These are phyloP conservation scores for Bipolaris bicolor DNA, from an alignment of 2,329 filamentous ascomycete species.

Conservation along the genomic window DNA sequence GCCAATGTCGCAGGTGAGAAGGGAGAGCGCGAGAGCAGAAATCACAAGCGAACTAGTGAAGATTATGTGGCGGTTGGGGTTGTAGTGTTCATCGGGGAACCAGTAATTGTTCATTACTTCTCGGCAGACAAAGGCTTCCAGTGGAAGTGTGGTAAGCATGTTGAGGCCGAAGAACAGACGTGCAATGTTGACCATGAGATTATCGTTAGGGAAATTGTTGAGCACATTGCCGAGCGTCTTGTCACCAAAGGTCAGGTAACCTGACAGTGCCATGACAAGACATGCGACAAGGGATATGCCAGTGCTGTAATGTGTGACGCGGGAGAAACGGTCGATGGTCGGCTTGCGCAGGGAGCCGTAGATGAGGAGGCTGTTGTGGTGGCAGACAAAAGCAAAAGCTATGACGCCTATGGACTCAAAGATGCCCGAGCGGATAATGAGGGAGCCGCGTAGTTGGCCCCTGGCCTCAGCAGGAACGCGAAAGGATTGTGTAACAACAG, in stretches of 20 bases:
- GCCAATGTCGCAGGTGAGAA: slow-evolving; percentile 91
- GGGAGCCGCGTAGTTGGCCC: slow-evolving; percentile 71
- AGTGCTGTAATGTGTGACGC: slow-evolving; percentile 93
- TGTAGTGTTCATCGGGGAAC: slow-evolving; percentile 74
- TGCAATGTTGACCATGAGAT: slow-evolving; percentile 91
- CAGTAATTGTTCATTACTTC: slow-evolving; percentile 94
- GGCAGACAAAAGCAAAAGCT: slow-evolving; percentile 82
- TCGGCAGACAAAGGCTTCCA: slow-evolving; percentile 96
- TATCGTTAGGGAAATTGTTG: slow-evolving; percentile 94
- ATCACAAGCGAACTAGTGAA: slow-evolving; percentile 85
- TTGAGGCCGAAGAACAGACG: slow-evolving; percentile 96
- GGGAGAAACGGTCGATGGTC: slow-evolving; percentile 92
- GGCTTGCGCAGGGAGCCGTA: slow-evolving; percentile 94
- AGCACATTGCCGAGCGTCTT: slow-evolving; percentile 92
- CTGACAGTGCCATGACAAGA: slow-evolving; percentile 82
- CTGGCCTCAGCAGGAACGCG: slow-evolving; percentile 73
- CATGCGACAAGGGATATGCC: slow-evolving; percentile 90
- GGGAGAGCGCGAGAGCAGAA: slow-evolving; percentile 74
- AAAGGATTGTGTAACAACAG: slow-evolving; percentile 83
- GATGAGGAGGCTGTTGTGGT: slow-evolving; percentile 97
- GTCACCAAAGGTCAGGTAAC: slow-evolving; percentile 92
- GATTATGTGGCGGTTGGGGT: slow-evolving; percentile 81
- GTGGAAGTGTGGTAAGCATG: slow-evolving; percentile 95
- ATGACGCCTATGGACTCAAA: slow-evolving; percentile 98
- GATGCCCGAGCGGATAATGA: slow-evolving; percentile 84